phyloP scores from a whole-genome alignment of 148 eudicot species.

The Drosera capensis region DNA sequence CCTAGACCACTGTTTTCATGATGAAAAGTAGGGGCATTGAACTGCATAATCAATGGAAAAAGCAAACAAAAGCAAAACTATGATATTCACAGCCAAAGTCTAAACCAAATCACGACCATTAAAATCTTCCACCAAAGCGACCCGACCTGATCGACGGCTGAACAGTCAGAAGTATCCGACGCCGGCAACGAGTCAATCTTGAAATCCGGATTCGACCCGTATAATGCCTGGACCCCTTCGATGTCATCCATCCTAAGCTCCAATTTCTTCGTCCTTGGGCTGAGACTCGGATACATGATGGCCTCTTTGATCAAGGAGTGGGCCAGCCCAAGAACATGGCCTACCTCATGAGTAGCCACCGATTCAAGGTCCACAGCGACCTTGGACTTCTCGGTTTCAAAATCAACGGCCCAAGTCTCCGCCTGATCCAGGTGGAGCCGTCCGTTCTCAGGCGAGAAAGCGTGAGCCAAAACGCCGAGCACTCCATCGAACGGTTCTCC shows the following conservation, averaged over 20 bases:
- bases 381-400: slow-evolving; percentile 10
- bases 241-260: slow-evolving; percentile 29
- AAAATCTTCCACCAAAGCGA: not conserved
- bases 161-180: slow-evolving; percentile 14
- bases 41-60: too few relatives aligned
- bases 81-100: not conserved
- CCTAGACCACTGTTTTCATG: too few relatives aligned
- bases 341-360: slow-evolving; percentile 41
- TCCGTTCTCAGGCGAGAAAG: slow-evolving; percentile 35
- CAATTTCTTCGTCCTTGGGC: slow-evolving; percentile 24
- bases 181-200: slow-evolving; percentile 12
- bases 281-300: slow-evolving; percentile 29
- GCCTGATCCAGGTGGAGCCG: slow-evolving; percentile 27
- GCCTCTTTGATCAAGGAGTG: slow-evolving; percentile 28
- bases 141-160: not conserved
- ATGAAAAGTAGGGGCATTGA: too few relatives aligned
- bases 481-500: slow-evolving; percentile 35
- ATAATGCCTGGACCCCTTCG: slow-evolving; percentile 25
- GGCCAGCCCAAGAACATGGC: slow-evolving; percentile 32
- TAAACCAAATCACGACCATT: not conserved
- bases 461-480: slow-evolving; percentile 25
- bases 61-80: not conserved
- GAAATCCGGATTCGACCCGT: slow-evolving; percentile 34
- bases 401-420: slow-evolving; percentile 35
- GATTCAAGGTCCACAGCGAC: slow-evolving; percentile 36